Percentiles rank a stretch among this genome's conserved stretches.
phyloP scores from a whole-genome alignment of 1,139 yeast genomes.

The Candida gigantensis region DNA sequence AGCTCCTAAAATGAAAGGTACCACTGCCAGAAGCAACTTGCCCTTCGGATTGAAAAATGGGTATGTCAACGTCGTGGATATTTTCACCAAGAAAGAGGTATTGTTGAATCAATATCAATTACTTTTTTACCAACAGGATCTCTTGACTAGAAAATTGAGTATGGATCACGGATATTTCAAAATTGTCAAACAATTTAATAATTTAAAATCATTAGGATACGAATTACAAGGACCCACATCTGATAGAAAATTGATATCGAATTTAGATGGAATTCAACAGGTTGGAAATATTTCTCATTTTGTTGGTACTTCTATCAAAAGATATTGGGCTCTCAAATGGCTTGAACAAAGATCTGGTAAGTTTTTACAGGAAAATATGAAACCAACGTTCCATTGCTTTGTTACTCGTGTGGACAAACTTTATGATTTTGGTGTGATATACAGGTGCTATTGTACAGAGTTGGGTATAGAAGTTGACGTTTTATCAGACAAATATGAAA shows the following conservation, averaged over 20 bases:
- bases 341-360: slow-evolving; percentile 28
- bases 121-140: slow-evolving; percentile 14
- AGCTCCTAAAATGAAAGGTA: slow-evolving; percentile 14
- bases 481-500: slow-evolving; percentile 19
- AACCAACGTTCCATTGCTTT: slow-evolving; percentile 24
- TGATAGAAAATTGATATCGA: slow-evolving; percentile 18
- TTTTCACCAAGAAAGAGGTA: slow-evolving; percentile 25
- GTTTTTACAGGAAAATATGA: slow-evolving; percentile 11
- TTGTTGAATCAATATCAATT: slow-evolving; percentile 44
- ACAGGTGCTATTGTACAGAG: slow-evolving; percentile 45
- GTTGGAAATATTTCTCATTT: slow-evolving; percentile 18
- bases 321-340: slow-evolving; percentile 27
- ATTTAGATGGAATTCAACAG: slow-evolving; percentile 17
- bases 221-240: slow-evolving; percentile 35
- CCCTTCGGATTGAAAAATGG: slow-evolving; percentile 35
- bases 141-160: slow-evolving; percentile 7
- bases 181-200: slow-evolving; percentile 19
- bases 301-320: slow-evolving; percentile 15
- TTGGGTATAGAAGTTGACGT: slow-evolving; percentile 50
- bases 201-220: slow-evolving; percentile 38
- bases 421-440: slow-evolving; percentile 14
- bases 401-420: slow-evolving; percentile 27
- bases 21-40: slow-evolving; percentile 13
- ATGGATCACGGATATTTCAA: slow-evolving; percentile 5
- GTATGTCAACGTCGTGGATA: slow-evolving; percentile 25